These are phyloP conservation scores for Sphagnum fallax DNA, from an alignment of 228 moss, liverwort and hornwort genomes.

Conservation along the genomic window DNA sequence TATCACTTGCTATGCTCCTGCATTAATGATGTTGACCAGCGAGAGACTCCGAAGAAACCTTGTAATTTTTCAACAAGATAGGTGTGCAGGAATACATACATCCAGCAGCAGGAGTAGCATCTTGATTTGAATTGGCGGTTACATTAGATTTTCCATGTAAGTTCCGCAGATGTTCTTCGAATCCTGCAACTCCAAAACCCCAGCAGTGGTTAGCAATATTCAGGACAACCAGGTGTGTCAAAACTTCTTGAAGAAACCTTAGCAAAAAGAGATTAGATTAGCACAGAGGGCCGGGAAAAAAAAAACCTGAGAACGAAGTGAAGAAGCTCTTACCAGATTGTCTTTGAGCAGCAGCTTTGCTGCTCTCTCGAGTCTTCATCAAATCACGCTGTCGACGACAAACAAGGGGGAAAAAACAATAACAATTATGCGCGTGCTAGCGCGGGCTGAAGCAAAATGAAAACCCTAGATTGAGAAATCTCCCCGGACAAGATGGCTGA, in stretches of 20 bases:
- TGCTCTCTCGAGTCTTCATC: slow-evolving; percentile 53
- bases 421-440: no score
- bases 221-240: neutral
- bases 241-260: neutral
- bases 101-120: slow-evolving; percentile 43
- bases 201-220: neutral
- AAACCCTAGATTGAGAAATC: no score
- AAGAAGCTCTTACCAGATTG: slow-evolving; percentile 30
- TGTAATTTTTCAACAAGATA: neutral
- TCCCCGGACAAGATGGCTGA: no score
- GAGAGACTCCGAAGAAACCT: neutral
- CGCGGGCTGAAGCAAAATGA: no score
- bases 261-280: neutral
- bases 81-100: slow-evolving; percentile 1
- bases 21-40: no score
- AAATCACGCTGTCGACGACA: slow-evolving; percentile 24
- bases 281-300: neutral
- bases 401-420: neutral
- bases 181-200: slow-evolving; percentile 16
- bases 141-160: slow-evolving; percentile 38
- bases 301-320: neutral
- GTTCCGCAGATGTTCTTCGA: slow-evolving; percentile 56
- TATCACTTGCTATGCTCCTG: no score
- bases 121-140: slow-evolving; percentile 18
- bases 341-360: slow-evolving; percentile 29